Evolutionary conservation across 441 rosid species (phyloP).

Genomic region (Corymbia calophylla): DNA sequence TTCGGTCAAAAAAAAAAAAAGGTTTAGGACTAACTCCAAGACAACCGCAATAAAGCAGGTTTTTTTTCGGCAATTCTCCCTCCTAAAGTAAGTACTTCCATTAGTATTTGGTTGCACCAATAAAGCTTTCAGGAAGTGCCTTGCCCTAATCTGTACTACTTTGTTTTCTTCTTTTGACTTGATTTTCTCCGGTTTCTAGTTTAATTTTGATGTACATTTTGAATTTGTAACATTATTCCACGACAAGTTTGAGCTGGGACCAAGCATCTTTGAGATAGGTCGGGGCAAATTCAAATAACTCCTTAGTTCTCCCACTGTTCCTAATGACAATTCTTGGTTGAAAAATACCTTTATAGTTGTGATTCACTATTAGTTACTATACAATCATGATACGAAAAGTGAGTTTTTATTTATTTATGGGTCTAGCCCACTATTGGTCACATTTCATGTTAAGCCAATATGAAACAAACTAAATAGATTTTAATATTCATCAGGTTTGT

Average conservation of each 20-base stretch:
- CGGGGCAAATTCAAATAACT: neutral
- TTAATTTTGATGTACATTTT: neutral
- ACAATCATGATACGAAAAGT: neutral
- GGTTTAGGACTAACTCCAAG: too few relatives aligned
- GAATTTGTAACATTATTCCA: neutral
- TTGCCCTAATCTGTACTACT: neutral
- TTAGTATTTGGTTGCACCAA: neutral
- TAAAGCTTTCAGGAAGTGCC: neutral
- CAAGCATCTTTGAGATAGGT: neutral
- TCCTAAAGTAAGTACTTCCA: neutral
- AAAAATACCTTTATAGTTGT: neutral
- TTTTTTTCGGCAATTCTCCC: too few relatives aligned
- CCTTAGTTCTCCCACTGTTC: neutral
- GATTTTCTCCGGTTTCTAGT: neutral
- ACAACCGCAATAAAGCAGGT: too few relatives aligned
- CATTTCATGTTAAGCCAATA: neutral
- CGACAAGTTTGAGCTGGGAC: neutral
- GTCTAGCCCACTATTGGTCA: fast-evolving
- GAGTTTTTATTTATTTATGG: neutral
- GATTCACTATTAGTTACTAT: neutral
- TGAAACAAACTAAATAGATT: neutral
- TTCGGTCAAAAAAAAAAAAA: too few relatives aligned
- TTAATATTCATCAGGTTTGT: neutral
- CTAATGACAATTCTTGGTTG: neutral
- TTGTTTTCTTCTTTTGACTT: neutral